phyloP scores from a whole-genome alignment of 768 basidiomycete genomes.

The Suillus americanus region DNA sequence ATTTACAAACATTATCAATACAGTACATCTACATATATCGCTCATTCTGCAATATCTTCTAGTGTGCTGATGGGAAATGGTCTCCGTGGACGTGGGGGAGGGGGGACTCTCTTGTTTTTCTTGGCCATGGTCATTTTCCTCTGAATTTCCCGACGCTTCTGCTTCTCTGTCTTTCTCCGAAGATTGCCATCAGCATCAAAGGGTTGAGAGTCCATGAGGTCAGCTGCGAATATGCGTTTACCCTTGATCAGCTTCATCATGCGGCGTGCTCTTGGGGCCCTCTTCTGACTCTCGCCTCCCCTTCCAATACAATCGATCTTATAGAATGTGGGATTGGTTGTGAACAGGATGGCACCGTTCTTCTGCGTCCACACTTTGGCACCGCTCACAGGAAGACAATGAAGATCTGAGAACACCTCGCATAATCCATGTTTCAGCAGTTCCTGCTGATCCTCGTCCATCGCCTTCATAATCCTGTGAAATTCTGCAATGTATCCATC shows the following conservation, averaged over 20 bases:
- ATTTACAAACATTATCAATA: too few relatives aligned
- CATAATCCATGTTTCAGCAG: constrained; percentile 1
- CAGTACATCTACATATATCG: too few relatives aligned
- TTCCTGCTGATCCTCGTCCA: not conserved
- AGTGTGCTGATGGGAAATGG: too few relatives aligned
- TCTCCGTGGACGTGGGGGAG: too few relatives aligned
- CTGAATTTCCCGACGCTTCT: too few relatives aligned
- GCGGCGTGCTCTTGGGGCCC: not conserved
- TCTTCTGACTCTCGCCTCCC: not conserved
- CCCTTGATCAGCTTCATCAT: constrained; percentile 3
- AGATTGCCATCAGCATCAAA: not conserved
- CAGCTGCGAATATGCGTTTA: constrained; percentile 5
- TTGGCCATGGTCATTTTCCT: too few relatives aligned
- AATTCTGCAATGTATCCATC: constrained; percentile 8
- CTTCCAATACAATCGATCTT: constrained; percentile 2
- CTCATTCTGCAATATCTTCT: too few relatives aligned
- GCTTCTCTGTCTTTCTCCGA: too few relatives aligned
- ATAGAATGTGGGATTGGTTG: constrained; percentile 9
- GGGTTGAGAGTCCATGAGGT: not conserved
- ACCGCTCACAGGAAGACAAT: constrained; percentile 8
- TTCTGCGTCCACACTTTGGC: not conserved
- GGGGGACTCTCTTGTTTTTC: too few relatives aligned
- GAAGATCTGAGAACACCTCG: constrained; percentile 2
- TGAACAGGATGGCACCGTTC: not conserved
- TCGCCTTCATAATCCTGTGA: not conserved